These are phyloP conservation scores for Solanum stenotomum DNA, from an alignment of 257 asterid genomes.

Conservation along the genomic window DNA sequence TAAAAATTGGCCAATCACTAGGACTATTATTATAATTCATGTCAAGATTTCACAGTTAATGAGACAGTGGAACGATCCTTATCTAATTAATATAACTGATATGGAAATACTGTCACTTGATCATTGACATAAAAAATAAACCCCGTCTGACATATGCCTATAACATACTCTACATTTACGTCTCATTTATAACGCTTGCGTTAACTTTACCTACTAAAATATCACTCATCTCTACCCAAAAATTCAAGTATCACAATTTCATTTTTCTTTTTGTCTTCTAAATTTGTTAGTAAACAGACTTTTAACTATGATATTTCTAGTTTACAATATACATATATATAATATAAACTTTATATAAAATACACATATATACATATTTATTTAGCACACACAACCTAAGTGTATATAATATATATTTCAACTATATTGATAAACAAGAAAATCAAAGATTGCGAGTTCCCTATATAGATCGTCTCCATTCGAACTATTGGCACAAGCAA, in stretches of 20 bases:
- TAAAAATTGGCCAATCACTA: background rate
- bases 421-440: background rate
- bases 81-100: background rate
- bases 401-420: too few species aligned
- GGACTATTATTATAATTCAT: background rate
- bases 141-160: background rate
- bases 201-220: too few species aligned
- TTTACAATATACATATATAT: too few species aligned
- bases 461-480: background rate
- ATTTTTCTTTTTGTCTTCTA: background rate
- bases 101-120: background rate
- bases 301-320: too few species aligned
- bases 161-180: background rate
- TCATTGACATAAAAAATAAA: background rate
- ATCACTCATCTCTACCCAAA: background rate
- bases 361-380: background rate
- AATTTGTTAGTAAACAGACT: background rate
- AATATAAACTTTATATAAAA: too few species aligned
- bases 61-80: background rate
- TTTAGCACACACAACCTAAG: background rate
- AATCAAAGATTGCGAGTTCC: background rate
- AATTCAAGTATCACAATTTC: background rate
- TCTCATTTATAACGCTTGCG: background rate
- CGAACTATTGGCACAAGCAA: background rate
- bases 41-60: background rate